These are phyloP conservation scores for Pluteus cervinus DNA, from an alignment of 768 basidiomycete genomes.

Conservation along the genomic window DNA sequence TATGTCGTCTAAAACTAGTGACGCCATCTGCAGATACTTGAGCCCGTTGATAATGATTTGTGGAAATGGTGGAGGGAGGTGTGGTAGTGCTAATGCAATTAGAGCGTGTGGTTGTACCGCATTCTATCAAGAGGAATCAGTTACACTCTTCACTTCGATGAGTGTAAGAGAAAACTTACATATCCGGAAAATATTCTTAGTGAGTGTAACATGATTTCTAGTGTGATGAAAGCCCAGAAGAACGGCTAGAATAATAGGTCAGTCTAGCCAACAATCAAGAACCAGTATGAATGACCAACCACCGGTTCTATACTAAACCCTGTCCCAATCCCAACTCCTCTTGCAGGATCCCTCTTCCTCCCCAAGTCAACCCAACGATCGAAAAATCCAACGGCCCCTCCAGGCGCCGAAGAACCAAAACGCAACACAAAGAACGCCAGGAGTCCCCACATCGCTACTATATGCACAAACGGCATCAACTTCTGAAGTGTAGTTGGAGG, in stretches of 20 bases:
- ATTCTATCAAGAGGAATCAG: constrained; percentile 32
- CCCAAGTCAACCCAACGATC: constrained; percentile 58
- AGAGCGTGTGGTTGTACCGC: constrained; percentile 53
- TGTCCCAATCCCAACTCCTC: constrained; percentile 2
- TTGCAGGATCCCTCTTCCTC: constrained; percentile 16
- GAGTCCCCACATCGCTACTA: constrained; percentile 57
- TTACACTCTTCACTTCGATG: background rate
- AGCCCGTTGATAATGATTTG: constrained; percentile 55
- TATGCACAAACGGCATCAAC: constrained; percentile 59
- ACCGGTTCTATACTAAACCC: background rate
- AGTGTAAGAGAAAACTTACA: constrained; percentile 34
- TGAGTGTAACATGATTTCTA: constrained; percentile 69
- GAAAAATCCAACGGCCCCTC: constrained; percentile 31
- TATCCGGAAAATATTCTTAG: constrained; percentile 64
- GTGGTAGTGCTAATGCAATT: constrained; percentile 52
- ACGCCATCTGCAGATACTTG: constrained; percentile 66
- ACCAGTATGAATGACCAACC: constrained; percentile 16
- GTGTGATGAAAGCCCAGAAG: constrained; percentile 75
- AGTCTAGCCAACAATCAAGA: constrained; percentile 1
- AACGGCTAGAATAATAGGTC: constrained; percentile 47
- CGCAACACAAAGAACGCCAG: constrained; percentile 61
- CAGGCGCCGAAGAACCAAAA: constrained; percentile 25
- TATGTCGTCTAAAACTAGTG: constrained; percentile 65
- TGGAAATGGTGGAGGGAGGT: constrained; percentile 60
- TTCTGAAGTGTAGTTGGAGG: constrained; percentile 46